Base-by-base conservation (phyloP, 2,329 filamentous ascomycete species). In the Penicillium hesseltinei region DNA sequence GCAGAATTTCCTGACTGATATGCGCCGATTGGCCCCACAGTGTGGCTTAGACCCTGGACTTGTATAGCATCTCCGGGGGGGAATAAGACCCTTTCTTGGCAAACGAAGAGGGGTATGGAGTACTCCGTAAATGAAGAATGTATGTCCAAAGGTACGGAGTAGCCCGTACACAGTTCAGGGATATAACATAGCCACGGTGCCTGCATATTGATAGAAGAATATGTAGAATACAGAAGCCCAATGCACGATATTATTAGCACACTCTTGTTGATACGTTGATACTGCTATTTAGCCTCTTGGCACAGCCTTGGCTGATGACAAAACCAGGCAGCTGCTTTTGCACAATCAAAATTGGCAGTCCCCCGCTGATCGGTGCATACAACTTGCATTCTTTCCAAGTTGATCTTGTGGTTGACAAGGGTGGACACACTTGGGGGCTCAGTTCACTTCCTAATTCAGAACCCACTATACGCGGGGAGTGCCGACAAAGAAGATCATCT, bases 321-420 rank as follows among this genome's bases (percentile, higher is more conserved):
- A n/a, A 21, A 23, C 42, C 48, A 62, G 61, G 61, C 63, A 66
- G 43, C 62, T 57, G 42, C 60, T 64, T 65, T 65, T 52, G 39
- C 54, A 56, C 15, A 17, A n/a, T 43, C 27, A 15, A 48, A 40
- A 64, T 61, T 65, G 63, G 63, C 38, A 27, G 29, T 19, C 5
- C 13, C 40, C 23, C 27, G 42, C 29, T 39, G 55, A 58, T 58
- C 55, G 21, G 51, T 54, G 50, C 46, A 27, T 49, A 10, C 11
- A 19, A 23, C 40, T 51, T 35, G 40, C 42, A 27, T 54, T n/a
- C 23, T 40, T 44, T 42, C 6, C 36, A 39, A 19, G 36, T 19
- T 13, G 45, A 57, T 36, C 44, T 59, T 42, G 38, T 10, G 21
- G 25, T 56, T 56, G 33, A 27, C 39, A 44, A 54, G 38, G 46